Percentiles rank a stretch among this genome's conserved stretches.
Conservation (phyloP, 1,284 basidiomycete species). For the Anthracocystis panici-leucophaei region DNA sequence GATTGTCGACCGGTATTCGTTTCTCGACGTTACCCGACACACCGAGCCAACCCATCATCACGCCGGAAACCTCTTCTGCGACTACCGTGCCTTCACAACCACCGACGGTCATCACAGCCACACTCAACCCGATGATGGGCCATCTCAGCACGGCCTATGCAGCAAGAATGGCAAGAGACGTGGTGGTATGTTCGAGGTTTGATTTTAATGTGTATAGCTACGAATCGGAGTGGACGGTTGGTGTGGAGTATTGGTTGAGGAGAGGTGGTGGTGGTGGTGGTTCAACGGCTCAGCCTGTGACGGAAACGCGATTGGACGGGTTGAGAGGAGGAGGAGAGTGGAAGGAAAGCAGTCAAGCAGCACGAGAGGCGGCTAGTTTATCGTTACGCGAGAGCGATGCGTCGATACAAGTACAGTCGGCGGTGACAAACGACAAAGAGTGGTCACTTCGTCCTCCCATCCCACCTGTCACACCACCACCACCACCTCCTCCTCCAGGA, state of each 20-base stretch:
- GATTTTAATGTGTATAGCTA: slow-evolving; percentile 98
- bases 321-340: background rate
- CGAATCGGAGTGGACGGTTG: slow-evolving; percentile 93
- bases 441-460: background rate
- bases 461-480: background rate
- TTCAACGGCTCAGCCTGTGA: background rate
- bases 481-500: background rate
- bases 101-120: slow-evolving; percentile 91
- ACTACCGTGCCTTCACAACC: slow-evolving; percentile 72
- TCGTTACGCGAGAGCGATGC: too few relatives aligned
- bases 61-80: slow-evolving; percentile 1
- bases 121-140: slow-evolving; percentile 96
- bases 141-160: slow-evolving; percentile 92
- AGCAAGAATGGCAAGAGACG: slow-evolving; percentile 84
- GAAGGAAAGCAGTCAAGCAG: too few relatives aligned
- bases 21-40: slow-evolving; percentile 89
- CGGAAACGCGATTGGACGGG: background rate
- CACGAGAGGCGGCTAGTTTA: too few relatives aligned
- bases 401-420: too few relatives aligned
- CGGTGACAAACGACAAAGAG: too few relatives aligned
- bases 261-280: background rate
- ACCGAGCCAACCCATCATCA: slow-evolving; percentile 7
- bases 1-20: slow-evolving; percentile 91
- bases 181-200: slow-evolving; percentile 89
- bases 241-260: slow-evolving; percentile 64